Percentiles rank a stretch among this genome's conserved stretches.
phyloP scores from a whole-genome alignment of 2,329 filamentous ascomycete species.

The Hymenoscyphus infarciens region DNA sequence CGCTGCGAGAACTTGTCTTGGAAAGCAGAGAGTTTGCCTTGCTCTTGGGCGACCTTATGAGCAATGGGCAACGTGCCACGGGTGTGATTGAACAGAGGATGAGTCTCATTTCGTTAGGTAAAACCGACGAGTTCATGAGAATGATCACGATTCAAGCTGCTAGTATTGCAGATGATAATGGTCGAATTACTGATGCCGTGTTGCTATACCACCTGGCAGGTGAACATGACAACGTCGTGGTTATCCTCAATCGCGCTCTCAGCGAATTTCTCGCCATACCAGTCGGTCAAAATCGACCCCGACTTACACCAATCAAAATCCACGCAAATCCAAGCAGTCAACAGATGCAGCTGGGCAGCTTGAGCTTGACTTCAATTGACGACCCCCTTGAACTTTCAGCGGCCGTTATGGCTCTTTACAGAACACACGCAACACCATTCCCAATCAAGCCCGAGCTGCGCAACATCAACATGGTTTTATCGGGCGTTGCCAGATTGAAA shows the following conservation, averaged over 20 bases:
- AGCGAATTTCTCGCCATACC: constrained; percentile 87
- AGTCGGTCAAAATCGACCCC: constrained; percentile 75
- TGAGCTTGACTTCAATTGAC: constrained; percentile 64
- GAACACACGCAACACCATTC: background rate
- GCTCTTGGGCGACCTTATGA: constrained; percentile 84
- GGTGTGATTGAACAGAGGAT: constrained; percentile 86
- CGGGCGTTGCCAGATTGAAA: background rate
- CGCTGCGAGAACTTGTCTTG: constrained; percentile 88
- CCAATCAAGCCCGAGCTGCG: constrained; percentile 51
- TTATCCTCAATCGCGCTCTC: constrained; percentile 83
- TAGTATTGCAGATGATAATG: constrained; percentile 88
- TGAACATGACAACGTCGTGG: constrained; percentile 92
- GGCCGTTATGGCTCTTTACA: constrained; percentile 60
- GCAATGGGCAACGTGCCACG: constrained; percentile 78
- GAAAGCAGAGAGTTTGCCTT: constrained; percentile 95
- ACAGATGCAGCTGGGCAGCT: constrained; percentile 37
- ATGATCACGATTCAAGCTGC: constrained; percentile 93
- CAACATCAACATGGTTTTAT: constrained; percentile 46
- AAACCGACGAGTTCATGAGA: constrained; percentile 80
- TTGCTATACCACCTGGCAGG: constrained; percentile 91
- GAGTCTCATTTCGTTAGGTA: constrained; percentile 72
- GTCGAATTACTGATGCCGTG: constrained; percentile 88
- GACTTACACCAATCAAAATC: constrained; percentile 54
- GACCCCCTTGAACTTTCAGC: constrained; percentile 61
- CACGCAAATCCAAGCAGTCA: constrained; percentile 19